Evolutionary conservation across 129 eudicot genomes (phyloP).

Genomic region (Chrysanthemum seticuspe): DNA sequence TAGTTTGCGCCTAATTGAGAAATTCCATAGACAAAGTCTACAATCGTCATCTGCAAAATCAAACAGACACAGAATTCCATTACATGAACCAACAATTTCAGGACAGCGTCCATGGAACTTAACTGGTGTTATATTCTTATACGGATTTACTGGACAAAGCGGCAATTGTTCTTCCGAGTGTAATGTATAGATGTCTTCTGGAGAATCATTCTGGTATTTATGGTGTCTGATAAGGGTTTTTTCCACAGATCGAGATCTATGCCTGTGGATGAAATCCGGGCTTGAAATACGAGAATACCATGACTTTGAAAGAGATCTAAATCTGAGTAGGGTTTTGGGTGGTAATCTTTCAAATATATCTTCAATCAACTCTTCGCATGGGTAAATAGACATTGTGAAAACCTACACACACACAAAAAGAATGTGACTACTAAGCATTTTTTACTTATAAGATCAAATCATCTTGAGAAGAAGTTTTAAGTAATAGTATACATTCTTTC

Average conservation of each 20-base stretch:
- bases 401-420: no score
- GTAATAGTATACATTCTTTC: no score
- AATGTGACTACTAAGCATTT: no score
- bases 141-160: background rate
- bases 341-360: background rate
- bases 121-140: background rate
- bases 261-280: background rate
- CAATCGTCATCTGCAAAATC: background rate
- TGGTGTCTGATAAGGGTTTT: background rate
- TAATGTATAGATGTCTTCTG: background rate
- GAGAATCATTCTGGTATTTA: background rate
- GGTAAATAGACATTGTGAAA: no score
- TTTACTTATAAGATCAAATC: no score
- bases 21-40: background rate
- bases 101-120: background rate
- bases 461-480: no score
- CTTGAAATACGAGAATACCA: background rate
- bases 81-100: conserved; percentile 4
- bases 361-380: no score
- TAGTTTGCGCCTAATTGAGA: background rate
- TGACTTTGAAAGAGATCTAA: background rate
- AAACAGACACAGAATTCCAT: background rate
- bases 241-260: background rate
- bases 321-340: background rate
- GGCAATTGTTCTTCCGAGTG: background rate